phyloP scores from a whole-genome alignment of 371 early-diverging fungal genomes.

The Polyrhizophydium stewartii region DNA sequence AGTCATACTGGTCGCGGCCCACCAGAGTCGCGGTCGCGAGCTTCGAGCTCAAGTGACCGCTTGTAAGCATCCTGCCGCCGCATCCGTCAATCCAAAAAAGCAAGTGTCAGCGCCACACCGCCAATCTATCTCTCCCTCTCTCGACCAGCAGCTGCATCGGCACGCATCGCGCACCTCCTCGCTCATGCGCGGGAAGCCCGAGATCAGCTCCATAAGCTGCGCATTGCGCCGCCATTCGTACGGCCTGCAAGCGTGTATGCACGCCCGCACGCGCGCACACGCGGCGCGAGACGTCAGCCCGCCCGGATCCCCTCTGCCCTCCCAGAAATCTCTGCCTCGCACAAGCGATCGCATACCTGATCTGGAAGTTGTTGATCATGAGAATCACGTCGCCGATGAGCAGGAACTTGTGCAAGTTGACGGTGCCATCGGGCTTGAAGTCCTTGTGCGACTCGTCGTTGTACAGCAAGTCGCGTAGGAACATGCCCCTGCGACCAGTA shows the following conservation, averaged over 20 bases:
- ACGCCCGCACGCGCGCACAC: too few species aligned
- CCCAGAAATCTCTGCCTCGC: too few species aligned
- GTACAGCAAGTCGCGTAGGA: slow-evolving; percentile 39
- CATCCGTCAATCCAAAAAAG: too few species aligned
- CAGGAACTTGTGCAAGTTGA: slow-evolving; percentile 38
- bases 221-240: slow-evolving; percentile 1
- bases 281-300: too few species aligned
- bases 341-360: too few species aligned
- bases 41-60: background rate
- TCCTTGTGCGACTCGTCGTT: slow-evolving; percentile 41
- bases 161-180: background rate
- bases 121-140: too few species aligned
- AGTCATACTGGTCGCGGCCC: background rate
- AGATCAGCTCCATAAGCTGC: background rate
- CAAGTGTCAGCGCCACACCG: too few species aligned
- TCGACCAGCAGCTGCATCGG: too few species aligned
- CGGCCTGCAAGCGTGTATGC: background rate
- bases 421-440: slow-evolving; percentile 21
- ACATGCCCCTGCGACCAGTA: slow-evolving; percentile 28
- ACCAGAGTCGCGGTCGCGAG: background rate
- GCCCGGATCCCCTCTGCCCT: too few species aligned
- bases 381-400: slow-evolving; percentile 40
- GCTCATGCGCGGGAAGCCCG: background rate
- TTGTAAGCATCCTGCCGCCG: background rate
- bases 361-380: slow-evolving; percentile 32